phyloP scores from a whole-genome alignment of 2,329 filamentous ascomycete species.

The Xylaria multiplex region DNA sequence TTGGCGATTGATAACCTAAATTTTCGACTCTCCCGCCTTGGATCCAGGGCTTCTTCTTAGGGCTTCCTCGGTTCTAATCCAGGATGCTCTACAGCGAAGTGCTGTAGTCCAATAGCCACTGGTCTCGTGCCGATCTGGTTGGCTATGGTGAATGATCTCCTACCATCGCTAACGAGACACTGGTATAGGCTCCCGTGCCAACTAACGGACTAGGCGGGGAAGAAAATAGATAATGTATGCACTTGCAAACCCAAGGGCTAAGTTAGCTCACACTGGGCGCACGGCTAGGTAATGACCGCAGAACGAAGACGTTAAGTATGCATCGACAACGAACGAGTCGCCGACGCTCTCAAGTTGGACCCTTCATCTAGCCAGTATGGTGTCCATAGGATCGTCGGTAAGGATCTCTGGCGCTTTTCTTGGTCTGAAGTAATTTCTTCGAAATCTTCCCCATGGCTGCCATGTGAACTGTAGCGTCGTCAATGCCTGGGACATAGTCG shows the following conservation, averaged over 20 bases:
- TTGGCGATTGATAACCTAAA: slow-evolving; percentile 23
- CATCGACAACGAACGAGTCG: slow-evolving; percentile 3
- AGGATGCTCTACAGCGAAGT: slow-evolving; percentile 24
- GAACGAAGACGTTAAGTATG: slow-evolving; percentile 25
- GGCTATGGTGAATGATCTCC: slow-evolving; percentile 23
- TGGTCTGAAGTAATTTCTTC: slow-evolving; percentile 50
- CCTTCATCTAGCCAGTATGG: slow-evolving; percentile 52
- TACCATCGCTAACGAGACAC: slow-evolving; percentile 27
- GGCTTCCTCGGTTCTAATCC: slow-evolving; percentile 28
- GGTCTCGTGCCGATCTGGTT: slow-evolving; percentile 26
- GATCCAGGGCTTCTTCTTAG: slow-evolving; percentile 16
- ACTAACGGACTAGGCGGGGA: slow-evolving; percentile 21
- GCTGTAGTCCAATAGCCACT: slow-evolving; percentile 24
- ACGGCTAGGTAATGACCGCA: slow-evolving; percentile 32
- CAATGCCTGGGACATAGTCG: slow-evolving; percentile 64
- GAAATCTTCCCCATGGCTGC: slow-evolving; percentile 63
- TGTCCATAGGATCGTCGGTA: slow-evolving; percentile 52
- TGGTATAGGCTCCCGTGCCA: slow-evolving; percentile 17
- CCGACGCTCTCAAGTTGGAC: slow-evolving; percentile 37
- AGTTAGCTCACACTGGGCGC: slow-evolving; percentile 36
- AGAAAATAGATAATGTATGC: slow-evolving; percentile 38
- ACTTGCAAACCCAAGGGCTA: slow-evolving; percentile 43
- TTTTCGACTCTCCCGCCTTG: slow-evolving; percentile 21
- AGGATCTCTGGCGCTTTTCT: slow-evolving; percentile 49
- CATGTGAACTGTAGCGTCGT: slow-evolving; percentile 61